These are phyloP conservation scores for Allodekkera sacchari DNA, from an alignment of 805 yeast genomes.

Conservation along the genomic window DNA sequence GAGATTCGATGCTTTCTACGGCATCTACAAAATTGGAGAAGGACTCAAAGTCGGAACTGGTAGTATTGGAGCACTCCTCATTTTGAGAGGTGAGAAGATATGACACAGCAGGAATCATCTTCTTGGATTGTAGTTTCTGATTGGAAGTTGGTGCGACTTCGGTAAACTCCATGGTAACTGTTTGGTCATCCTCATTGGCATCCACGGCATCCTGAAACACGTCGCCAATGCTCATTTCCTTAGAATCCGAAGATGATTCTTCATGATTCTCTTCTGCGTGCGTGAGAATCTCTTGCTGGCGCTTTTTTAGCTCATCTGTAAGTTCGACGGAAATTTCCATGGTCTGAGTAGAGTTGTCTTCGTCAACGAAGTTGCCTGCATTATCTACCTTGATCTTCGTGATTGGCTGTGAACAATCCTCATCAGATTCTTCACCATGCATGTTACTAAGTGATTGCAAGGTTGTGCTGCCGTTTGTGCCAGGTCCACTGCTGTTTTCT, in stretches of 20 bases:
- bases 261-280: slow-evolving; percentile 3
- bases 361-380: slow-evolving; percentile 11
- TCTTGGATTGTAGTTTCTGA: no score
- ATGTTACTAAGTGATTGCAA: slow-evolving; percentile 1
- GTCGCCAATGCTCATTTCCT: slow-evolving; percentile 3
- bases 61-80: no score
- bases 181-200: slow-evolving; percentile 5
- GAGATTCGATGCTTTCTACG: no score
- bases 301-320: slow-evolving; percentile 15
- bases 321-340: slow-evolving; percentile 21
- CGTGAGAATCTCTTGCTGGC: slow-evolving; percentile 6
- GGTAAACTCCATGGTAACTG: slow-evolving; percentile 2
- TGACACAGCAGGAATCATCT: no score
- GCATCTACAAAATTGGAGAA: no score
- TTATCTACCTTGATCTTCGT: not conserved
- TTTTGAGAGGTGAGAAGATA: no score
- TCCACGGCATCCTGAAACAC: slow-evolving; percentile 6
- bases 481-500: not conserved
- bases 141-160: slow-evolving; percentile 2
- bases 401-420: slow-evolving; percentile 1
- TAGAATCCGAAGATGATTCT: not conserved
- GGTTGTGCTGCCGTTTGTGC: not conserved
- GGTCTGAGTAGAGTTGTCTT: slow-evolving; percentile 18
- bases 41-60: no score
- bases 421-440: no score